These are phyloP conservation scores for Leishmania martiniquensis DNA, from an alignment of 208 protist genomes.

Conservation along the genomic window DNA sequence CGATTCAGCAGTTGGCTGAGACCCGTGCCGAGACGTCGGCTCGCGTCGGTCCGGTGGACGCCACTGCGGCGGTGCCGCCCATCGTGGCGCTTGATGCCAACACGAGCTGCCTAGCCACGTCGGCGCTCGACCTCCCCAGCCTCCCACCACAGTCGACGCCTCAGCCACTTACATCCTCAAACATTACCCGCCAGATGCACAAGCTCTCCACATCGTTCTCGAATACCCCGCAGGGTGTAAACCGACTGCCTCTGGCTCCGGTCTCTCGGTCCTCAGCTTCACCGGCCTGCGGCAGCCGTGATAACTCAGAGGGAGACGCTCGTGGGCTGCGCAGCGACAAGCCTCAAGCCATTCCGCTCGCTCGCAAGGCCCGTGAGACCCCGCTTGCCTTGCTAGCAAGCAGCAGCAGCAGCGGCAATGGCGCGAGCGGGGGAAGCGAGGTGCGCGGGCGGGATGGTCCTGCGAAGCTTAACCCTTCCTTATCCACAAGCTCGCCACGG, in stretches of 20 bases:
- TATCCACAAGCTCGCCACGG: not conserved
- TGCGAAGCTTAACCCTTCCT: not conserved
- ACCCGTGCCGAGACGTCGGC: not conserved
- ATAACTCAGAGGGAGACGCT: not conserved
- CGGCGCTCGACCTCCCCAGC: conserved; percentile 3
- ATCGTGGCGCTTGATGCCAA: conserved; percentile 20
- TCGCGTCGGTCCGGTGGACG: not conserved
- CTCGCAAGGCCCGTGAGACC: conserved; percentile 2
- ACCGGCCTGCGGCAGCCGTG: conserved; percentile 7
- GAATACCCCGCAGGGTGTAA: not conserved
- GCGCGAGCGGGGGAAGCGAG: not conserved
- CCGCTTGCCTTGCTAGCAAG: conserved; percentile 13
- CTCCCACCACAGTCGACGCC: not conserved
- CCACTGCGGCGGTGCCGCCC: conserved; percentile 10
- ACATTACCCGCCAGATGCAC: conserved; percentile 12
- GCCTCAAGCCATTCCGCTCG: not conserved
- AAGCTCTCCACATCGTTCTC: conserved; percentile 6
- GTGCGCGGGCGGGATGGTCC: not conserved
- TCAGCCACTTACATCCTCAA: not conserved
- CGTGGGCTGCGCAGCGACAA: not conserved
- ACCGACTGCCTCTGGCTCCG: not conserved
- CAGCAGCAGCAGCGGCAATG: conserved; percentile 7
- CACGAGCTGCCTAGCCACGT: not conserved
- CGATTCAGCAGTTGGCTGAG: conserved; percentile 3
- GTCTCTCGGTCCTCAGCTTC: conserved; percentile 12